Percentiles rank a stretch among this genome's conserved stretches.
Evolutionary conservation across 306 rosid species (phyloP).

Genomic region (Calophaca sinica): DNA sequence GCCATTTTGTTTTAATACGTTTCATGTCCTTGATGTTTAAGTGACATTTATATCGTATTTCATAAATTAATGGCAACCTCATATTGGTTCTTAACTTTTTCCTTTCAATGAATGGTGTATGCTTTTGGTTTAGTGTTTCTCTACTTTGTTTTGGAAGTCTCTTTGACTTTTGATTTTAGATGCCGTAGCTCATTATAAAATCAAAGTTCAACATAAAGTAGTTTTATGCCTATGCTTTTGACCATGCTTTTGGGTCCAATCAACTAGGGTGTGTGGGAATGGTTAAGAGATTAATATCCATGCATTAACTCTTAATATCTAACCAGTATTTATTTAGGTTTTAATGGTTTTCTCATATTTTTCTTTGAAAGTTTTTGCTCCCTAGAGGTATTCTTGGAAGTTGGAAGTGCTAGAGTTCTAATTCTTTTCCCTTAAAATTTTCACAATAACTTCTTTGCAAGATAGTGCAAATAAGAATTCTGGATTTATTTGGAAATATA

Average conservation of each 20-base stretch:
- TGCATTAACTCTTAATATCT: background rate
- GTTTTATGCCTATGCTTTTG: conserved; percentile 12
- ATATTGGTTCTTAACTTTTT: background rate
- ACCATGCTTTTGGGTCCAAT: conserved; percentile 2
- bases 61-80: background rate
- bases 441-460: background rate
- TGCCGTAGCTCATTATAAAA: background rate
- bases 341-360: background rate
- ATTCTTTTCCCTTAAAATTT: background rate
- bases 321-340: conserved; percentile 6
- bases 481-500: conserved; percentile 9
- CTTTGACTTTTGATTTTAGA: conserved; percentile 33
- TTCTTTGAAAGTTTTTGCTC: background rate
- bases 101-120: background rate
- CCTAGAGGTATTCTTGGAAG: conserved; percentile 12
- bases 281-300: background rate
- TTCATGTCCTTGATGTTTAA: conserved; percentile 20
- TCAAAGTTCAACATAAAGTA: background rate
- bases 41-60: conserved; percentile 6
- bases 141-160: background rate
- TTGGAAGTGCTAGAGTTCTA: background rate
- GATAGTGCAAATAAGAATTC: background rate
- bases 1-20: conserved; percentile 6
- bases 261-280: background rate
- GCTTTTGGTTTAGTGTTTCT: conserved; percentile 23